Conservation (phyloP, 257 asterid genomes). For the Sherardia arvensis region DNA sequence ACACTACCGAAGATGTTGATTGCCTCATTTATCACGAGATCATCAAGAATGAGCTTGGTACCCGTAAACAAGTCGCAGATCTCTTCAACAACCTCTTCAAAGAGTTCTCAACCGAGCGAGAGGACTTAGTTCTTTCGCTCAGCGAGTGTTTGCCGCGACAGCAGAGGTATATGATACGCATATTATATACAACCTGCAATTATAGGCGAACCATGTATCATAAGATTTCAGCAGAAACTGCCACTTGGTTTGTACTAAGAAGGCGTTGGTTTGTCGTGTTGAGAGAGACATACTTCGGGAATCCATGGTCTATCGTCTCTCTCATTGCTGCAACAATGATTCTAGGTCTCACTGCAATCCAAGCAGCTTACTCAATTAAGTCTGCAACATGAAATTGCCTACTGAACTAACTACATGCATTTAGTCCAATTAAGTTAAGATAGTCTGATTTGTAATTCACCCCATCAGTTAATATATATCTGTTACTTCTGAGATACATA, state of each 20-base stretch:
- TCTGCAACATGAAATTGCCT: no score
- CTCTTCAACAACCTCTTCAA: conserved; percentile 26
- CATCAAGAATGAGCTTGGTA: conserved; percentile 11
- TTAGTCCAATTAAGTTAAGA: no score
- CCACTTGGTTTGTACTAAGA: no score
- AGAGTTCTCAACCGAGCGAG: conserved; percentile 13
- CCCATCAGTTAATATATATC: no score
- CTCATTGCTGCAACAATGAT: conserved; percentile 3
- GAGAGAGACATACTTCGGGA: conserved; percentile 12
- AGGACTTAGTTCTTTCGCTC: conserved; percentile 16
- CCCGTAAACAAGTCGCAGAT: conserved; percentile 13
- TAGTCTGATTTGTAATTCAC: no score
- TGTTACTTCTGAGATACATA: no score
- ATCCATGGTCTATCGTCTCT: conserved; percentile 10
- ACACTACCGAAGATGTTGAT: conserved; percentile 19
- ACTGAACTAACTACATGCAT: no score
- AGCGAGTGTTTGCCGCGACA: background rate
- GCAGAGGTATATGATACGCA: no score
- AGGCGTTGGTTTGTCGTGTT: conserved; percentile 13
- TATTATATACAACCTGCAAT: no score
- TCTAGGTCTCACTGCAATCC: conserved; percentile 9
- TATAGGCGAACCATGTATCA: conserved; percentile 17
- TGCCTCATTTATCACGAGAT: conserved; percentile 8
- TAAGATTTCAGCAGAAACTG: background rate
- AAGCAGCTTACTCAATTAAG: conserved; percentile 3